Evolutionary conservation across 768 basidiomycete genomes (phyloP), one percentile per base, ranked within the genome.

Genomic region (Mycena chlorophos): DNA sequence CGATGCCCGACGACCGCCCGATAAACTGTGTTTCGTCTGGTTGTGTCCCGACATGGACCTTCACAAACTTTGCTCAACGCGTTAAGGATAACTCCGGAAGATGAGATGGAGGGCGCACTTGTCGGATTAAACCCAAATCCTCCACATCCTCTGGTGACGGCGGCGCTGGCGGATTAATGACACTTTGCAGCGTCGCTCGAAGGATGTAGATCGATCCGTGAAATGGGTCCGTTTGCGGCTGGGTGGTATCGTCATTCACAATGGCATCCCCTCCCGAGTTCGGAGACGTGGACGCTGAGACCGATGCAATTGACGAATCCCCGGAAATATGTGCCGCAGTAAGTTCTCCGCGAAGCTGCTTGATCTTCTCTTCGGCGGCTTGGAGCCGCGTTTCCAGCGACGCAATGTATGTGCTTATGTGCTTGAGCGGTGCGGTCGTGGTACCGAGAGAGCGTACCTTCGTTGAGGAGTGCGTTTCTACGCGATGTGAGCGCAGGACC

Each of bases 1-100:
- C 78, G 0, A 78, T 75, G 12, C 80, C 78, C 60, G 81, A 83
- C 12, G 79, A 80, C 58, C 83, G 83, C 0, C 83, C 83, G 56
- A 82, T 81, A 60, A 83, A 85, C 10, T 76, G 70, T n/a, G n/a
- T n/a, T 37, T 37, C 34, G 34, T 37, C n/a, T n/a, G n/a, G n/a
- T n/a, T n/a, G n/a, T n/a, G n/a, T n/a, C n/a, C n/a, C n/a, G n/a
- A n/a, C n/a, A n/a, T n/a, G n/a, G n/a, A 10, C 22, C 22, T 20
- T 19, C 12, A 43, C 40, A 23, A 43, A 8, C 40, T 23, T 16
- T 20, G 10, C 40, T 6, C 10, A 43, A 8, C 20, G 20, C 12
- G 40, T 10, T 19, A 10, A 8, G 40, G 40, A n/a, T 10, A 43
- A n/a, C 40, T 23, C 8, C 40, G 10, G 40, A 10, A 20, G 20